Base-by-base conservation (phyloP, 257 asterid genomes). In the Primulina huaijiensis region DNA sequence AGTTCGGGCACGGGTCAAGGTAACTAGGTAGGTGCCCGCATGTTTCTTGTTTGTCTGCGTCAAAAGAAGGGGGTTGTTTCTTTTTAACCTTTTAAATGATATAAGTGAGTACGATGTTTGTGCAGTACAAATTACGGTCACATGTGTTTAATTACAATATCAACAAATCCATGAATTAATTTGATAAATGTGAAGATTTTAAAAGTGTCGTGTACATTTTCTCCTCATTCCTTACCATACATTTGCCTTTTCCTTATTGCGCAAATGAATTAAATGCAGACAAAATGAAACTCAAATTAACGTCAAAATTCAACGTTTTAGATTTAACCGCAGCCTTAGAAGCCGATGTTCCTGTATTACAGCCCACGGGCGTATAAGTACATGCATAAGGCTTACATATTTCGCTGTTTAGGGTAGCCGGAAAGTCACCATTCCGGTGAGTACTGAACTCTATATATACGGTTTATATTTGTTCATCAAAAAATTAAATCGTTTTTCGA, bases 201-300 rank as follows among this genome's bases (percentile, higher is more conserved):
- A 2, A 0, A 34, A 73, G 78, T 77, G 34, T 76, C 70, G 77
- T 82, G 81, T 64, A 69, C 74, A 35, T 70, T 79, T 67, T 57
- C 82, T 43, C 71, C 16, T 38, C 8, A 31, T 43, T 73, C 77
- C 77, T 76, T 37, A 23, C 85, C 80, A 62, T 63, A 67, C 71
- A 60, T 71, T 62, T 59, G 60, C 69, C 21, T 72, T 76, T 72
- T 68, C 73, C 65, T 67, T 70, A 56, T 73, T 70, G 57, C 34
- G 29, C 66, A 67, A 66, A 71, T 71, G 19, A 75, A 81, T 34
- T 71, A 85, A 89, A 90, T 88, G 69, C 78, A 78, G 77, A 76
- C 86, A 81, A 87, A 87, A 89, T 90, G 87, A 84, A 82, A 80
- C 79, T 74, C 83, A 87, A 88, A 88, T 89, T 79, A 84, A 82